Base-by-base conservation (phyloP, 768 basidiomycete species). In the Calocybe indica region DNA sequence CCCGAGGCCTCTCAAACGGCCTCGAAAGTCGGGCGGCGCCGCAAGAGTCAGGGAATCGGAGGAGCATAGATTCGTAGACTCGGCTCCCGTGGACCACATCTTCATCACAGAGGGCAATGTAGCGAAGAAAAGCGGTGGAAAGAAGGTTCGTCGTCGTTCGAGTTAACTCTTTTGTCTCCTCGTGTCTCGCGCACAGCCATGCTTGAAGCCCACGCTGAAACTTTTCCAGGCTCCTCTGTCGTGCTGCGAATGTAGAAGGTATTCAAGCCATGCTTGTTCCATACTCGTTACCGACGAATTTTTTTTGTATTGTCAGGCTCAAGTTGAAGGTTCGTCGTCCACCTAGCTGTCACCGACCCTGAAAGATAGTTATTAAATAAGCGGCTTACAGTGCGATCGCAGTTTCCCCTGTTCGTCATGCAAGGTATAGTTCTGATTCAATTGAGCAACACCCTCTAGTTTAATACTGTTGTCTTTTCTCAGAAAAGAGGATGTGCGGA, bases 181-280 rank as follows among this genome's bases (percentile, higher is more conserved):
- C 22, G 22, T 22, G 22, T 22, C 22, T 22, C 22, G 22, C 4
- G 22, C 44, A 35, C 41, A 36, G 45, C 15, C 9, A 13, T 36
- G 22, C 13, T 38, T 36, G 40, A 46, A 7, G 35, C 47, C 41
- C 40, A 52, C 13, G 30, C 39, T 45, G 5, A 29, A 41, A 35
- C 43, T 14, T 45, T 29, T 40, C 4, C 41, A 78, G 74, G 64
- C 76, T 33, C 78, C 80, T 22, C 64, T 82, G 14, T 82, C 80
- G 0, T 83, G 80, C 50, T 80, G 79, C 53, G 80, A 82, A 63
- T 83, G 80, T 58, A 66, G 80, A 55, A 70, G 80, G 79, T 74
- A 52, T 56, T 72, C 54, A 8, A 11, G n/a, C 13, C 44, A 7
- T 50, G 28, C 49, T 48, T 41, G 37, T 14, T 39, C 42, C 33